Evolutionary conservation across 2,329 filamentous ascomycete genomes (phyloP).

Genomic region (Cercospora sojina): DNA sequence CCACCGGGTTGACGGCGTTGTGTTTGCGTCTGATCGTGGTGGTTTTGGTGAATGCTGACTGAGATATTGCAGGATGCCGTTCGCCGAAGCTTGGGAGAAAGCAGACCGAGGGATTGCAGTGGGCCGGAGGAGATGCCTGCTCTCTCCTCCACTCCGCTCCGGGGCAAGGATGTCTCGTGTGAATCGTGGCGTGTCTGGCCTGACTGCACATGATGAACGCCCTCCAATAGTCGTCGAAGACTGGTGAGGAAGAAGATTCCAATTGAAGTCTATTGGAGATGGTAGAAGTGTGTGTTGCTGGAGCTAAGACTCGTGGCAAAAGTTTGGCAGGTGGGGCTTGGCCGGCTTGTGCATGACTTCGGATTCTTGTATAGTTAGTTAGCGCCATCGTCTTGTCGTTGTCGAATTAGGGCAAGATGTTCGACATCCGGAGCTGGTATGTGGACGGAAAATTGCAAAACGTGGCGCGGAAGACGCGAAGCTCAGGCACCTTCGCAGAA

Average conservation of each 20-base stretch:
- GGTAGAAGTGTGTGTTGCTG: neutral
- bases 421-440: neutral
- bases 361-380: neutral
- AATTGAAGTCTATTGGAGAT: neutral
- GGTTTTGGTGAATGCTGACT: neutral
- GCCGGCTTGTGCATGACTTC: neutral
- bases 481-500: neutral
- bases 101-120: neutral
- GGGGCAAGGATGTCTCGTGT: neutral
- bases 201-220: neutral
- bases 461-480: neutral
- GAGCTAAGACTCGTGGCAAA: neutral
- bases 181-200: neutral
- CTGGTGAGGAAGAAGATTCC: neutral
- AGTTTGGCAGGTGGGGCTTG: neutral
- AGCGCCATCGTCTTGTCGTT: neutral
- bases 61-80: neutral
- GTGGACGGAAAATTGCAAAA: neutral
- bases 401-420: neutral
- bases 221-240: neutral
- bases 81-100: conserved; percentile 3
- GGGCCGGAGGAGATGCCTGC: neutral
- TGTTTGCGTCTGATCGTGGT: neutral
- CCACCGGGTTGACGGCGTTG: neutral
- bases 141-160: neutral